A percentile compares a stretch with the other conserved stretches of the same genome.
Conservation (phyloP, 805 yeast genomes). For the Ogataea angusta region DNA sequence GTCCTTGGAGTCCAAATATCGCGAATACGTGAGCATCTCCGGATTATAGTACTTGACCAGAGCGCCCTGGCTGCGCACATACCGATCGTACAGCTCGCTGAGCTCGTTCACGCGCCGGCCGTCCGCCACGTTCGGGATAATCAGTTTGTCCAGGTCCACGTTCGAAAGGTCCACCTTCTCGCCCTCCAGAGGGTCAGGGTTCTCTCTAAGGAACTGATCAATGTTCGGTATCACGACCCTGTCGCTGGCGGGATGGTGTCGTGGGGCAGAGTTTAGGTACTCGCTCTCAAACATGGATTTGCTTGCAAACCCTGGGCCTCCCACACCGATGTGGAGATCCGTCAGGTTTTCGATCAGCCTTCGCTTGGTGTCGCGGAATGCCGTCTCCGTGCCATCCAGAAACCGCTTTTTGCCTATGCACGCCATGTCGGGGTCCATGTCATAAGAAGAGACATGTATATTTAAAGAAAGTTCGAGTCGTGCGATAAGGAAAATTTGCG, state of each 20-base stretch:
- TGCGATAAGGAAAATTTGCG: constrained; percentile 2
- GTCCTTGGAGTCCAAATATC: constrained; percentile 16
- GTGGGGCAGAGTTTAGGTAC: constrained; percentile 2
- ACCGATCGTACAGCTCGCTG: constrained; percentile 24
- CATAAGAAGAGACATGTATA: not conserved
- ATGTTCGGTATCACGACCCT: constrained; percentile 22
- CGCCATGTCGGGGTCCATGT: constrained; percentile 1
- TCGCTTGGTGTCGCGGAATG: constrained; percentile 5
- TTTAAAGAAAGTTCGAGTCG: constrained; percentile 4
- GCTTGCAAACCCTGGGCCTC: not conserved
- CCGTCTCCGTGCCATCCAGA: constrained; percentile 3
- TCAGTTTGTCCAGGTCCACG: constrained; percentile 14
- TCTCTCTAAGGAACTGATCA: constrained; percentile 25
- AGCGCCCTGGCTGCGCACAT: constrained; percentile 20
- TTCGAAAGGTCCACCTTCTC: constrained; percentile 12
- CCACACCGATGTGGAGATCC: constrained; percentile 2
- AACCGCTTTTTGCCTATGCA: constrained; percentile 5
- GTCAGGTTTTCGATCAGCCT: constrained; percentile 9
- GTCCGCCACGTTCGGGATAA: constrained; percentile 11
- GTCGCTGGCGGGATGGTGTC: constrained; percentile 1
- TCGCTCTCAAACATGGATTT: constrained; percentile 16
- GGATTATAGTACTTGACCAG: constrained; percentile 27
- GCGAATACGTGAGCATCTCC: constrained; percentile 13
- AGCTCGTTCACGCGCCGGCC: constrained; percentile 15
- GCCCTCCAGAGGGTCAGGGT: constrained; percentile 18